Conservation (phyloP, 2,329 filamentous ascomycete species). For the Cryphonectria radicalis region DNA sequence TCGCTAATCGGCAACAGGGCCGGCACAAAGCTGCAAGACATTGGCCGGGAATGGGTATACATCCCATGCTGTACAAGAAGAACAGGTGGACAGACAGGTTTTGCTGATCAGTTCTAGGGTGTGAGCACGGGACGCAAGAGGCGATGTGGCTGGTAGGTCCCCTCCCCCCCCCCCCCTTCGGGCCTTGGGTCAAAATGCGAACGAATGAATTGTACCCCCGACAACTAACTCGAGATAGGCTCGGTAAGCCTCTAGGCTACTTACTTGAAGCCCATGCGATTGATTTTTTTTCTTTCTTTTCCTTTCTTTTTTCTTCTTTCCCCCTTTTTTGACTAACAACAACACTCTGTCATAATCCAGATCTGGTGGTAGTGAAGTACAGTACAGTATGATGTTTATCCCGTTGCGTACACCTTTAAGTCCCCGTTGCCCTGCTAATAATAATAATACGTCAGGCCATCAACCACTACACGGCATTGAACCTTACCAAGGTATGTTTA, state of each 20-base stretch:
- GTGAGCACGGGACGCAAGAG: constrained; percentile 58
- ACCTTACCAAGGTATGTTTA: constrained; percentile 47
- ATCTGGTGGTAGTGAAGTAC: constrained; percentile 72
- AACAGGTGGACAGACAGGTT: not conserved
- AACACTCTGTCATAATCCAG: constrained; percentile 34
- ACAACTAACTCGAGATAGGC: constrained; percentile 2
- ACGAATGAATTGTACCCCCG: not conserved
- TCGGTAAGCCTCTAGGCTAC: constrained; percentile 36
- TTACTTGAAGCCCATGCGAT: not conserved
- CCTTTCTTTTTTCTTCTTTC: too few relatives aligned
- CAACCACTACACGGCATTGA: constrained; percentile 69
- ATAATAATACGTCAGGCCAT: constrained; percentile 41
- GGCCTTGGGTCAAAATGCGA: not conserved
- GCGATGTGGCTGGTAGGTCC: constrained; percentile 55
- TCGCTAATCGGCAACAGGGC: constrained; percentile 14
- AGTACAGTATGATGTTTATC: constrained; percentile 39
- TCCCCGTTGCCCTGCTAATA: not conserved
- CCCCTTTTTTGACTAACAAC: too few relatives aligned
- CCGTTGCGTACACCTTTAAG: not conserved
- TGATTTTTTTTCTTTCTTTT: not conserved
- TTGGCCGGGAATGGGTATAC: constrained; percentile 38
- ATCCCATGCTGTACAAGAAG: not conserved
- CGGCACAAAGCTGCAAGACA: constrained; percentile 45
- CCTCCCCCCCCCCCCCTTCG: too few relatives aligned
- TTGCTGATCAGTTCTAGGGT: constrained; percentile 20